Evolutionary conservation across 495 filamentous ascomycete genomes (phyloP), one percentile per base, ranked within the genome.

Genomic region (Aspergillus heteromorphus): DNA sequence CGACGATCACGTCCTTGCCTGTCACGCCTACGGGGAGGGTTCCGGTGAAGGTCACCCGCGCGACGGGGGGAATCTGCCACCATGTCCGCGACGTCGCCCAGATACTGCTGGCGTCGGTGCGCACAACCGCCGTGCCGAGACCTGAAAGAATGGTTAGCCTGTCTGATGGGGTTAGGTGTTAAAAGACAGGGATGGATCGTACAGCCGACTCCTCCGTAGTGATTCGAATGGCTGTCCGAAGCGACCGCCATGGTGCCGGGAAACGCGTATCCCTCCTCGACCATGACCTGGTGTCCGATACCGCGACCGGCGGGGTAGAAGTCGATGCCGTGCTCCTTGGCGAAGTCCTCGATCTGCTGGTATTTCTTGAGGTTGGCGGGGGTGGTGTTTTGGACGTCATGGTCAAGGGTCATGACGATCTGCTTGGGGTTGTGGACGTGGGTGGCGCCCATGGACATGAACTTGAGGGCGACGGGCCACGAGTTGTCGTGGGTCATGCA

Each of bases 401-500:
- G 93, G 67, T 97, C 92, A 6, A 97, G 78, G 0, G 92, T 88
- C 82, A 95, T 87, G 49, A 96, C 87, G 7, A 95, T 77, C 73
- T 95, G 91, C 5, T 73, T 55, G n/a, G 78, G 78, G 67, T 90
- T 70, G 61, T 90, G 76, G 52, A 96, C 76, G 60, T 83, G 79
- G 18, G 85, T 76, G 1, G 90, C 91, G n/a, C 91, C 91, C 45
- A 95, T 92, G 0, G 82, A 84, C 83, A 89, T 87, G 75, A 91
- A 95, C 70, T 98, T 96, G 42, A 79, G 63, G 0, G 87, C 86
- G 0, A 95, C 86, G 1, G 92, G 89, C 86, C 85, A 95, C 0
- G 84, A 84, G 72, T 98, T 97, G 69, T 98, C 93, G 71, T 98
- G 92, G 0, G 90, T 92, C 61, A 96, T 93, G 74, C 87, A 87